Evolutionary conservation across 2,329 filamentous ascomycete species (phyloP).

Genomic region (Scedosporium dehoogii): DNA sequence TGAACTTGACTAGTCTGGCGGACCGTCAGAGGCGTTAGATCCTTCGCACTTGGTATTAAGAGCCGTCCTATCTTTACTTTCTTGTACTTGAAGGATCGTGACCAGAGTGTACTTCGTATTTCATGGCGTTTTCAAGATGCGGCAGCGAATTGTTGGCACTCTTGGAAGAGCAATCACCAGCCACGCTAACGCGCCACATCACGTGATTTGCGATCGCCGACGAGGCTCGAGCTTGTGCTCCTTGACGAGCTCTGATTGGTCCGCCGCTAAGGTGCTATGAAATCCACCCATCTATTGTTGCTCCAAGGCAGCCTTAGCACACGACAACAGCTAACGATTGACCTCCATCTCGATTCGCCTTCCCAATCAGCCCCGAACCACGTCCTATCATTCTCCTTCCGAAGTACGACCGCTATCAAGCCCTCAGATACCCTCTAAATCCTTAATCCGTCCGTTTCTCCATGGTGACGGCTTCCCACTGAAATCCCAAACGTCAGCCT

Average conservation of each 20-base stretch:
- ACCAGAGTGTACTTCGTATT: no score
- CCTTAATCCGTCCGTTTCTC: background rate
- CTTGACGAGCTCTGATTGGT: background rate
- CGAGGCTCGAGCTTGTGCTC: constrained; percentile 12
- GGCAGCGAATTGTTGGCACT: no score
- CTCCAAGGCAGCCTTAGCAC: constrained; percentile 18
- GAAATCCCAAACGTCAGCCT: constrained; percentile 6
- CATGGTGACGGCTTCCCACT: constrained; percentile 2
- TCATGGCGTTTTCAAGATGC: no score
- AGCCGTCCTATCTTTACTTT: no score
- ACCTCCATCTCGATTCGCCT: constrained; percentile 7
- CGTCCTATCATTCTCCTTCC: background rate
- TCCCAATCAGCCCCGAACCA: constrained; percentile 3
- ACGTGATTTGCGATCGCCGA: background rate
- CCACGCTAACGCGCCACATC: background rate
- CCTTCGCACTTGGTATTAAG: no score
- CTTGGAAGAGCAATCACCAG: background rate
- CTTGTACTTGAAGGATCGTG: no score
- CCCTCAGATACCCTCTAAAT: background rate
- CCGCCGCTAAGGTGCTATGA: background rate
- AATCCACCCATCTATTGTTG: constrained; percentile 3
- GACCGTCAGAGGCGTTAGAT: no score
- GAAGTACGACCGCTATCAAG: background rate
- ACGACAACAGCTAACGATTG: constrained; percentile 13
- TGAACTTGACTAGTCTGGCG: no score